A percentile compares a stretch with the other conserved stretches of the same genome.
Evolutionary conservation across 1,284 basidiomycete species (phyloP).

Genomic region (Naganishia albida): DNA sequence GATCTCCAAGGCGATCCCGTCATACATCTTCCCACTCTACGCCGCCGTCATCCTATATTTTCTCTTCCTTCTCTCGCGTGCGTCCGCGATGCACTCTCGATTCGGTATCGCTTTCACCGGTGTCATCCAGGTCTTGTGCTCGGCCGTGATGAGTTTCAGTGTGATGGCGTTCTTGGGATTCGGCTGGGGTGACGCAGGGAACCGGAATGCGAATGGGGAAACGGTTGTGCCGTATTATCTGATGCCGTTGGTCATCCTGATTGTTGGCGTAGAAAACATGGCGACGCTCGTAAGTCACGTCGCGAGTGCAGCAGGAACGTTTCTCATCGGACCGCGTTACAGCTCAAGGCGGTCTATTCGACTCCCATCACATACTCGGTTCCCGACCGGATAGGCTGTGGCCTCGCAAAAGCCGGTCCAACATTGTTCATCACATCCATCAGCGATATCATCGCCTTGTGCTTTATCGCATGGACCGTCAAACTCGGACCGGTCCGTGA

Average conservation of each 20-base stretch:
- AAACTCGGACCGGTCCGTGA: slow-evolving; percentile 77
- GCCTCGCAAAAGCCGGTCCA: slow-evolving; percentile 80
- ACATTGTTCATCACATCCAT: slow-evolving; percentile 90
- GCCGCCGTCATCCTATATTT: slow-evolving; percentile 62
- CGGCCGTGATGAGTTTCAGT: slow-evolving; percentile 88
- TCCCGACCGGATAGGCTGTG: slow-evolving; percentile 86
- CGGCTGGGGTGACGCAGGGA: slow-evolving; percentile 44
- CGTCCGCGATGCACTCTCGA: slow-evolving; percentile 84
- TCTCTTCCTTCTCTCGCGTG: slow-evolving; percentile 68
- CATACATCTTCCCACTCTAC: slow-evolving; percentile 78
- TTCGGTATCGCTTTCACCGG: slow-evolving; percentile 92
- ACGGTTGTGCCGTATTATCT: slow-evolving; percentile 59
- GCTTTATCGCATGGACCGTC: slow-evolving; percentile 73
- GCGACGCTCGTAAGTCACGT: slow-evolving; percentile 76
- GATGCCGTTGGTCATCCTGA: slow-evolving; percentile 89
- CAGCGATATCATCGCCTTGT: slow-evolving; percentile 79
- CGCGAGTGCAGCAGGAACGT: not conserved
- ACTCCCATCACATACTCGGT: slow-evolving; percentile 88
- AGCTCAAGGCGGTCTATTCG: slow-evolving; percentile 85
- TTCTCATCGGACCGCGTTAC: too few species aligned
- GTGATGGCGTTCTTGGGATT: slow-evolving; percentile 58
- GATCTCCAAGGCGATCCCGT: slow-evolving; percentile 53
- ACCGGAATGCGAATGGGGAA: slow-evolving; percentile 34
- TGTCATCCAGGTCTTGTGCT: slow-evolving; percentile 82
- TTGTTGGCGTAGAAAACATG: slow-evolving; percentile 98